Evolutionary conservation across 805 yeast genomes (phyloP).

Genomic region (Saturnispora halmiae): DNA sequence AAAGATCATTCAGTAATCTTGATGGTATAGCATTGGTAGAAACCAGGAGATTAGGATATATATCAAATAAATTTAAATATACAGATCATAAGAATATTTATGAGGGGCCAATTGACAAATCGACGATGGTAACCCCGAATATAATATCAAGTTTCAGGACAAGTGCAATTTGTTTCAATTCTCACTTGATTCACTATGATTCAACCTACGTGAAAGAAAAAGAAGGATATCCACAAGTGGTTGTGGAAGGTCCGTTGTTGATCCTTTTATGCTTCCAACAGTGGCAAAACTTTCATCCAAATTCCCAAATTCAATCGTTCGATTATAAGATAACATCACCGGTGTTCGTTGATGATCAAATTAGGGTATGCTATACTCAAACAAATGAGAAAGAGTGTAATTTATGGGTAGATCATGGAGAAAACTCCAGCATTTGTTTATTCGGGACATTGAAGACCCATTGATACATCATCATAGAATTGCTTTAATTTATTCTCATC

Average conservation of each 20-base stretch:
- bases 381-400: constrained; percentile 10
- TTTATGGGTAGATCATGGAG: constrained; percentile 23
- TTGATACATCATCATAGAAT: constrained; percentile 6
- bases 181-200: constrained; percentile 80
- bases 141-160: constrained; percentile 46
- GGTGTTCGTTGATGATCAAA: constrained; percentile 34
- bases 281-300: constrained; percentile 15
- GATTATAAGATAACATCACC: constrained; percentile 45
- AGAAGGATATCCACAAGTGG: constrained; percentile 53
- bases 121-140: constrained; percentile 30
- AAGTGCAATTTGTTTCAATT: constrained; percentile 70
- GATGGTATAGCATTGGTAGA: constrained; percentile 36
- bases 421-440: constrained; percentile 12
- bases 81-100: not conserved
- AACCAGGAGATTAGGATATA: constrained; percentile 51
- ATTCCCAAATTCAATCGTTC: constrained; percentile 24
- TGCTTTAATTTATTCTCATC: constrained; percentile 19
- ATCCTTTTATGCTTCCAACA: constrained; percentile 52
- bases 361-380: constrained; percentile 22
- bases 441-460: constrained; percentile 13
- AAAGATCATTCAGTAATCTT: constrained; percentile 35
- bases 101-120: constrained; percentile 16
- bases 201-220: constrained; percentile 38
- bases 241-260: constrained; percentile 79
- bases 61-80: constrained; percentile 31